Percentiles rank a stretch among this genome's conserved stretches.
phyloP scores from a whole-genome alignment of 169 alveolate species.

The Prorocentrum cordatum region DNA sequence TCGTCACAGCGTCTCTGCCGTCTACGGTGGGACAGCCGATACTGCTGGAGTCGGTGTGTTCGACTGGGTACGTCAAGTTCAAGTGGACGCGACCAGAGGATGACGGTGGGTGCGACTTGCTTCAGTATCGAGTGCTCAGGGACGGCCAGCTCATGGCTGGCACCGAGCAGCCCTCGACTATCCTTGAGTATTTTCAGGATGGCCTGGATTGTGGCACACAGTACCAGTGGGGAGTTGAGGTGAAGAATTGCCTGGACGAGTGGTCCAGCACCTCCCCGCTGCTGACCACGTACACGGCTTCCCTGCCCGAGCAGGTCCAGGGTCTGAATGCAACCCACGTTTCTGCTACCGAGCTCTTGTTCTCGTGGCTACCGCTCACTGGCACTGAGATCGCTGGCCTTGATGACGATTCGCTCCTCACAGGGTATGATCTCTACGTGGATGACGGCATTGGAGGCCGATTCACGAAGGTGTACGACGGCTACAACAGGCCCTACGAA shows the following conservation, averaged over 20 bases:
- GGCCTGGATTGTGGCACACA: slow-evolving; percentile 35
- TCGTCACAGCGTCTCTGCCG: slow-evolving; percentile 47
- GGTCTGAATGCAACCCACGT: slow-evolving; percentile 49
- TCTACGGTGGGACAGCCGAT: slow-evolving; percentile 30
- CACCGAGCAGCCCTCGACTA: not conserved
- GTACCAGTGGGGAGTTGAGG: slow-evolving; percentile 32
- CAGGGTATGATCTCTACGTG: slow-evolving; percentile 41
- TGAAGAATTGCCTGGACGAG: slow-evolving; percentile 36
- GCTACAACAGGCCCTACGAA: slow-evolving; percentile 69
- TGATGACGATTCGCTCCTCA: slow-evolving; percentile 3
- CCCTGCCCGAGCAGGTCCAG: slow-evolving; percentile 28
- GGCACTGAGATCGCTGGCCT: slow-evolving; percentile 18
- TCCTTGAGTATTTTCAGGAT: not conserved
- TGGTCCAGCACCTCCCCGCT: slow-evolving; percentile 28
- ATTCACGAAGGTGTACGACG: slow-evolving; percentile 46
- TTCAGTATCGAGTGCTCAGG: not conserved
- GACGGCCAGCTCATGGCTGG: not conserved
- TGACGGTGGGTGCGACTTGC: not conserved
- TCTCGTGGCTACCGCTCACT: slow-evolving; percentile 17
- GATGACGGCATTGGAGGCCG: slow-evolving; percentile 44
- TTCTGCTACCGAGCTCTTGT: slow-evolving; percentile 25
- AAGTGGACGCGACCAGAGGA: slow-evolving; percentile 54
- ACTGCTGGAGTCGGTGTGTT: not conserved
- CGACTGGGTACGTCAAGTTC: slow-evolving; percentile 9
- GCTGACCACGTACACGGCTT: slow-evolving; percentile 29